Conservation (phyloP, 108 stramenopile species). For the Cylindrotheca fusiformis region DNA sequence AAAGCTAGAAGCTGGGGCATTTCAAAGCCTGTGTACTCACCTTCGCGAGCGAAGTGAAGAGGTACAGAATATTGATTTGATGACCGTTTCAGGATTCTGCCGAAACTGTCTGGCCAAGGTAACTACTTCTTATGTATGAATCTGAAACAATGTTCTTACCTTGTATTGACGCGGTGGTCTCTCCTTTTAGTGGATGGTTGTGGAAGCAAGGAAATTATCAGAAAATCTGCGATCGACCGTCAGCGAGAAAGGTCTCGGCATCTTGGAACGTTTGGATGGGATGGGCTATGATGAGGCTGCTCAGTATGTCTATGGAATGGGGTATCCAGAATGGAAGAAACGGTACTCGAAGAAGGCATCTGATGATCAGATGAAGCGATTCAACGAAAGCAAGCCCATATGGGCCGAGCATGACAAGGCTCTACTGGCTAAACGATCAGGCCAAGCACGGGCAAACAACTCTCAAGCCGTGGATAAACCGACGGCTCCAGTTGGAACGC, state of each 20-base stretch:
- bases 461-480: neutral
- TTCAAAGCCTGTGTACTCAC: constrained; percentile 62
- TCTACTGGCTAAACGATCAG: constrained; percentile 49
- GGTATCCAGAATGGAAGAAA: constrained; percentile 82
- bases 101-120: constrained; percentile 91
- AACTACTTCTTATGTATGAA: constrained; percentile 1
- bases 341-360: constrained; percentile 75
- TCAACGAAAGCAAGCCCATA: constrained; percentile 65
- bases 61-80: constrained; percentile 89
- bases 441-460: constrained; percentile 14
- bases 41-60: constrained; percentile 70
- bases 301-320: constrained; percentile 79
- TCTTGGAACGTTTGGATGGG: constrained; percentile 50
- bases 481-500: neutral
- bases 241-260: neutral
- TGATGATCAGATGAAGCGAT: constrained; percentile 73
- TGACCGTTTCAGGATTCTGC: constrained; percentile 91
- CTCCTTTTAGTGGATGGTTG: constrained; percentile 69
- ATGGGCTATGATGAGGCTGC: constrained; percentile 88
- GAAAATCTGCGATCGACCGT: constrained; percentile 8
- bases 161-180: too few relatives aligned
- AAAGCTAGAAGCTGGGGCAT: constrained; percentile 78
- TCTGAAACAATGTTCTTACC: too few relatives aligned
- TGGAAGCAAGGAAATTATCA: constrained; percentile 71
- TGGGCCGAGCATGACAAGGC: constrained; percentile 79